A percentile compares a stretch with the other conserved stretches of the same genome.
Evolutionary conservation across 768 basidiomycete species (phyloP).

Genomic region (Amanita polypyramis): DNA sequence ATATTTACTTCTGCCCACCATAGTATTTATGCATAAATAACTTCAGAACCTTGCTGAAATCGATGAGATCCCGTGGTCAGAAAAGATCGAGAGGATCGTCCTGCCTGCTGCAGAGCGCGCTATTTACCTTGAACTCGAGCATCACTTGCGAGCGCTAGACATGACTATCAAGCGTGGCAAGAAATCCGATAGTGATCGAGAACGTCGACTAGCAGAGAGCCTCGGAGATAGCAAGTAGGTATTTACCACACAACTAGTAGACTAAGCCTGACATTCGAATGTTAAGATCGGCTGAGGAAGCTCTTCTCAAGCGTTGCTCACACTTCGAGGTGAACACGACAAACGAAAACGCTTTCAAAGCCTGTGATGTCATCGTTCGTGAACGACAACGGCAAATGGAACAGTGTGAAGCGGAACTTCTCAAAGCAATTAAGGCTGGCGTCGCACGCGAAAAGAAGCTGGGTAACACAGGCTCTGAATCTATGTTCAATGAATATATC

Average conservation of each 20-base stretch:
- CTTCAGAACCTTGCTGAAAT: constrained; percentile 88
- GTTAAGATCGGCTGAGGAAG: constrained; percentile 77
- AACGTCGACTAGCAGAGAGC: constrained; percentile 76
- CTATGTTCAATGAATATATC: constrained; percentile 71
- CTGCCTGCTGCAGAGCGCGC: constrained; percentile 91
- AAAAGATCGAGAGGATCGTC: constrained; percentile 49
- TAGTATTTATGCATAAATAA: constrained; percentile 7
- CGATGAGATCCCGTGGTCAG: constrained; percentile 81
- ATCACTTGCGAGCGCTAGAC: constrained; percentile 83
- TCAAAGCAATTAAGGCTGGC: constrained; percentile 52
- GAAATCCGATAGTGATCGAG: constrained; percentile 76
- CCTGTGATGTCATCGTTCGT: constrained; percentile 84
- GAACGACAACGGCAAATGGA: constrained; percentile 74
- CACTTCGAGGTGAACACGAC: constrained; percentile 81
- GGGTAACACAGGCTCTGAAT: constrained; percentile 53
- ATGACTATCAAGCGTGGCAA: constrained; percentile 63
- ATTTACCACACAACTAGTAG: constrained; percentile 1
- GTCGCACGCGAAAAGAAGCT: constrained; percentile 61
- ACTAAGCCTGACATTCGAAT: constrained; percentile 3
- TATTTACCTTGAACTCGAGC: constrained; percentile 90
- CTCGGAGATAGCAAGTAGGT: constrained; percentile 84
- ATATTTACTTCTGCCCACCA: neutral
- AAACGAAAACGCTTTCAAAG: constrained; percentile 74
- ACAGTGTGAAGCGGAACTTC: constrained; percentile 67
- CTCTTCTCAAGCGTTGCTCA: constrained; percentile 88